Percentiles rank a stretch among this genome's conserved stretches.
Conservation (phyloP, 106 monocot species). For the Platanthera guangdongensis region DNA sequence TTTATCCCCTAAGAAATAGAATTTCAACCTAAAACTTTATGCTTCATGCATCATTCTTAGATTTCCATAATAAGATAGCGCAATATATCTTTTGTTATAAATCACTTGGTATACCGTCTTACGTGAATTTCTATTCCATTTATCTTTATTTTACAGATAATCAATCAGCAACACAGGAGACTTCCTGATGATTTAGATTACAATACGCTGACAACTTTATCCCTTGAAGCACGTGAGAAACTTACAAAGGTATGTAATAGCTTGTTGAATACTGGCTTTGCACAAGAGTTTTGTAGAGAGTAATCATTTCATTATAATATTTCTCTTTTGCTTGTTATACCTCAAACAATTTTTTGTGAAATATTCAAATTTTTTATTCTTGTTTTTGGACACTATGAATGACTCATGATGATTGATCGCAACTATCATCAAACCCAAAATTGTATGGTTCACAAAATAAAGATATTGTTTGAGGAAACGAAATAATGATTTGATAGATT, state of each 20-base stretch:
- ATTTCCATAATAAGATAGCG: not conserved
- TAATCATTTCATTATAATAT: not conserved
- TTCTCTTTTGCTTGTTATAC: not conserved
- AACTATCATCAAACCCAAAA: too few relatives aligned
- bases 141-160: constrained; percentile 39
- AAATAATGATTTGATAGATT: too few relatives aligned
- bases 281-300: not conserved
- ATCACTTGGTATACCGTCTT: not conserved
- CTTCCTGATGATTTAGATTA: constrained; percentile 93
- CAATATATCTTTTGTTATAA: not conserved
- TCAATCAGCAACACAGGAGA: constrained; percentile 82
- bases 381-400: too few relatives aligned
- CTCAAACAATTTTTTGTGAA: too few relatives aligned
- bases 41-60: not conserved
- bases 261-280: not conserved
- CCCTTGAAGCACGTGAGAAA: constrained; percentile 90
- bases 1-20: not conserved
- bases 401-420: too few relatives aligned
- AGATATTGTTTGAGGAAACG: too few relatives aligned
- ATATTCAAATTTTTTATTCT: too few relatives aligned
- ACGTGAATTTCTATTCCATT: not conserved
- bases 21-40: not conserved
- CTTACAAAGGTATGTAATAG: constrained; percentile 76
- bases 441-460: too few relatives aligned
- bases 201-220: constrained; percentile 74